A percentile compares a stretch with the other conserved stretches of the same genome.
Conservation (phyloP, 2,329 filamentous ascomycete genomes). For the Xylariaceae sp. region DNA sequence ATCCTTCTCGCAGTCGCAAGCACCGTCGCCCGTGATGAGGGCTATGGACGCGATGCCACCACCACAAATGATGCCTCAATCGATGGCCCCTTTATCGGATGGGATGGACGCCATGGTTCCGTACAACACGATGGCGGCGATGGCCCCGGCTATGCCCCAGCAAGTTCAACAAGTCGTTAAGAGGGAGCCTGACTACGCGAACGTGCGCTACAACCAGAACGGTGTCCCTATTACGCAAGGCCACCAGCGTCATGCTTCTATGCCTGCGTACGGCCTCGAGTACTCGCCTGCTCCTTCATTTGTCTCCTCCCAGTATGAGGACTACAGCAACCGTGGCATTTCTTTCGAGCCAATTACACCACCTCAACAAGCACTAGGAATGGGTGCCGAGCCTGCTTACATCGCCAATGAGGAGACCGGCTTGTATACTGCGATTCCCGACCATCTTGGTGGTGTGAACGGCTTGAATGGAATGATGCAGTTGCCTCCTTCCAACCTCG, state of each 20-base stretch:
- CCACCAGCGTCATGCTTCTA: constrained; percentile 94
- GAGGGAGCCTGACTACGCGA: constrained; percentile 79
- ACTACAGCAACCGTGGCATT: constrained; percentile 93
- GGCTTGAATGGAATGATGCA: constrained; percentile 87
- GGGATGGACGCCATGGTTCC: constrained; percentile 70
- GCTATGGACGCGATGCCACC: constrained; percentile 93
- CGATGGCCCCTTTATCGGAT: constrained; percentile 55
- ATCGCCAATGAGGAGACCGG: constrained; percentile 98
- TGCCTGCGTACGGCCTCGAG: constrained; percentile 91
- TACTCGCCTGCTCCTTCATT: constrained; percentile 98
- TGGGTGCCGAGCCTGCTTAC: constrained; percentile 87
- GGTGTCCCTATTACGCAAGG: constrained; percentile 77
- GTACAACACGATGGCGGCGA: constrained; percentile 63
- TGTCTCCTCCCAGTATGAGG: constrained; percentile 96
- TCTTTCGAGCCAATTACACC: constrained; percentile 97
- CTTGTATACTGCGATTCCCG: constrained; percentile 90
- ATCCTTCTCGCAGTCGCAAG: constrained; percentile 69
- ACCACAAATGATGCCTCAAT: constrained; percentile 68
- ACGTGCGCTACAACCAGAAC: constrained; percentile 87
- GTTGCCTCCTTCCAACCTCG: constrained; percentile 79
- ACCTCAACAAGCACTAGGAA: constrained; percentile 79
- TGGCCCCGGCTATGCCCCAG: constrained; percentile 65
- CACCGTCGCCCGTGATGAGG: constrained; percentile 83
- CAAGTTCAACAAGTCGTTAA: constrained; percentile 65
- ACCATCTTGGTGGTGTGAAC: constrained; percentile 69